Evolutionary conservation across 208 protist genomes (phyloP).

Genomic region (Leishmania tropica): DNA sequence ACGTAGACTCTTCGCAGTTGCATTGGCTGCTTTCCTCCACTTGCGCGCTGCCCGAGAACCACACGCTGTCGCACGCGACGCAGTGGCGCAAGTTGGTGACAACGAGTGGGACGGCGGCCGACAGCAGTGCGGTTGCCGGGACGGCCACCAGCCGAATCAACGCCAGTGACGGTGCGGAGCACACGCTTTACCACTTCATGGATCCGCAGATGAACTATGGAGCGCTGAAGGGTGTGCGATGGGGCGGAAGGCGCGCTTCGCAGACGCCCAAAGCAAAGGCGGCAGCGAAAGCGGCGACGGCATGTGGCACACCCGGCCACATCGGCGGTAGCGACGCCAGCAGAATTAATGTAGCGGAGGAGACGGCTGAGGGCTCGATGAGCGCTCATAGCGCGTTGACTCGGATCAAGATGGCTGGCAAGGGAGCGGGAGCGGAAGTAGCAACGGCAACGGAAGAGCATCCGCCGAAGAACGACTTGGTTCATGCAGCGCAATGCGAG

Average conservation of each 20-base stretch:
- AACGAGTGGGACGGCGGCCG: not conserved
- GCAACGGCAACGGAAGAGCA: not conserved
- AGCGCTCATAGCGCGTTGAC: not conserved
- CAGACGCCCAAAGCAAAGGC: not conserved
- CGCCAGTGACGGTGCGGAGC: not conserved
- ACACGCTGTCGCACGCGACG: not conserved
- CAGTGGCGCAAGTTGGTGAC: not conserved
- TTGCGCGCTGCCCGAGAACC: slow-evolving; percentile 35
- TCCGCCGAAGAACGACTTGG: slow-evolving; percentile 31
- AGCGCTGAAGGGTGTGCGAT: slow-evolving; percentile 21
- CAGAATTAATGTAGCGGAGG: not conserved
- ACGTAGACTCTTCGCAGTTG: slow-evolving; percentile 50
- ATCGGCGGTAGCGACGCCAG: not conserved
- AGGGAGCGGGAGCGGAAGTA: not conserved
- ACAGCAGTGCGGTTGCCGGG: not conserved
- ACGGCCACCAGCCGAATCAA: not conserved
- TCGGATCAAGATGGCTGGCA: not conserved
- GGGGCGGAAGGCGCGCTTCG: slow-evolving; percentile 10
- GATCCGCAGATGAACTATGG: slow-evolving; percentile 49
- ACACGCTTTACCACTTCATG: slow-evolving; percentile 40
- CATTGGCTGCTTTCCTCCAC: slow-evolving; percentile 46
- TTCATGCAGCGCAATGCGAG: slow-evolving; percentile 63
- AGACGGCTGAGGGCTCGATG: too few relatives aligned
- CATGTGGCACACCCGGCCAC: not conserved
- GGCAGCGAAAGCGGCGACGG: not conserved